Evolutionary conservation across 1,284 basidiomycete genomes (phyloP).

Genomic region (Sanghuangporus baumii): DNA sequence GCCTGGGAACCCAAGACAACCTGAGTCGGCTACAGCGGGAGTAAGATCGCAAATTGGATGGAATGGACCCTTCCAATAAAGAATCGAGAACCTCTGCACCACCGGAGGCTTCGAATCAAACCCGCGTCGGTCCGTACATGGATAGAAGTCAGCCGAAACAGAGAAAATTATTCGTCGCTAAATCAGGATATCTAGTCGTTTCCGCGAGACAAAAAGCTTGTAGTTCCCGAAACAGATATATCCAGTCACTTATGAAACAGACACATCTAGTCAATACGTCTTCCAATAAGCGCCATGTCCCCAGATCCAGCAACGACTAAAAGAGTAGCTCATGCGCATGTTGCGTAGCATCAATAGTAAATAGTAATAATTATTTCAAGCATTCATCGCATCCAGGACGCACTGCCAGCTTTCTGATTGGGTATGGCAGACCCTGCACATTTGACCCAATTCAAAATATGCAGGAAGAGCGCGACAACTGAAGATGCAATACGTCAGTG

Average conservation of each 20-base stretch:
- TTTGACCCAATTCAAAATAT: not conserved
- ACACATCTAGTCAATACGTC: not conserved
- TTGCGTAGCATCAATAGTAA: not conserved
- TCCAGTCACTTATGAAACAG: not conserved
- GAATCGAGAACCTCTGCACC: constrained; percentile 1
- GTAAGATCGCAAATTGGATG: constrained; percentile 2
- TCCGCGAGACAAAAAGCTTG: not conserved
- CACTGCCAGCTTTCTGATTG: not conserved
- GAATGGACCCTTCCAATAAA: not conserved
- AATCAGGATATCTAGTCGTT: not conserved
- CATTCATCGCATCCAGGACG: not conserved
- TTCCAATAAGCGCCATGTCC: not conserved
- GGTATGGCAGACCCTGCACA: not conserved
- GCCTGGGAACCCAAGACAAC: constrained; percentile 8
- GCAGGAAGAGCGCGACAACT: not conserved
- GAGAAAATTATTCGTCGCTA: not conserved
- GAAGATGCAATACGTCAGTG: not conserved
- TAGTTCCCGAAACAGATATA: not conserved
- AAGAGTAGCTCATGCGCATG: not conserved
- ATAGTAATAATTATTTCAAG: not conserved
- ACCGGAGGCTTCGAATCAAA: not conserved
- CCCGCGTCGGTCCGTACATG: not conserved
- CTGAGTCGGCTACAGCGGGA: constrained; percentile 8
- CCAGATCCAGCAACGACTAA: not conserved
- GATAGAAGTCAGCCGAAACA: not conserved